phyloP scores from a whole-genome alignment of 306 rosid species.

The Cicer judaicum region DNA sequence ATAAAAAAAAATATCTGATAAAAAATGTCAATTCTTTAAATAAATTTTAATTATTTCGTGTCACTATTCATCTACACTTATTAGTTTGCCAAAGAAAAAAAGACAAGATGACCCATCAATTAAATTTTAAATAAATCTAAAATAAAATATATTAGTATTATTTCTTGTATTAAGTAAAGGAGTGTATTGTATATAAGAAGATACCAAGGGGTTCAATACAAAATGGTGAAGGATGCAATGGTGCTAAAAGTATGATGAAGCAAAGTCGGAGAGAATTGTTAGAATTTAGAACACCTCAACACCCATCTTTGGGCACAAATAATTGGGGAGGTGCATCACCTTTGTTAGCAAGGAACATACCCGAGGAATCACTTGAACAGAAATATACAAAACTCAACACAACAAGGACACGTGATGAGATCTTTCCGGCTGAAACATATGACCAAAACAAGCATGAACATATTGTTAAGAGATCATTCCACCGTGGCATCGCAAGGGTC shows the following conservation, averaged over 20 bases:
- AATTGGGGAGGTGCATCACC: conserved; percentile 92
- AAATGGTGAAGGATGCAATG: conserved; percentile 20
- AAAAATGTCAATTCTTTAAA: no score
- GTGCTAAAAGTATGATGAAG: conserved; percentile 38
- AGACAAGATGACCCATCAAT: no score
- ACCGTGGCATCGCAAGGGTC: conserved; percentile 18
- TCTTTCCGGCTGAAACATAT: conserved; percentile 43
- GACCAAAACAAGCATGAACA: conserved; percentile 4
- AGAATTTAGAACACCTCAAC: conserved; percentile 80
- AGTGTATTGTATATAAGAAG: conserved; percentile 17
- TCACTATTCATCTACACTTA: no score
- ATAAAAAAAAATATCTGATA: no score
- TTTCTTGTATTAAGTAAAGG: no score
- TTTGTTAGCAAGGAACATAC: conserved; percentile 72
- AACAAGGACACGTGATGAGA: conserved; percentile 51
- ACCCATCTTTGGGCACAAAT: conserved; percentile 68
- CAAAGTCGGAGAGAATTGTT: conserved; percentile 36
- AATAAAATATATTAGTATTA: no score
- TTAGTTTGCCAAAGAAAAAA: no score
- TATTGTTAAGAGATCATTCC: conserved; percentile 1
- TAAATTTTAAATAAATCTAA: no score
- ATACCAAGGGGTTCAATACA: background rate
- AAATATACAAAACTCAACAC: conserved; percentile 61
- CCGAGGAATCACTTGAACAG: conserved; percentile 69
- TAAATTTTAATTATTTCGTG: no score